Percentiles rank a stretch among this genome's conserved stretches.
Evolutionary conservation across 2,329 filamentous ascomycete species (phyloP).

Genomic region (Colletotrichum sp.): DNA sequence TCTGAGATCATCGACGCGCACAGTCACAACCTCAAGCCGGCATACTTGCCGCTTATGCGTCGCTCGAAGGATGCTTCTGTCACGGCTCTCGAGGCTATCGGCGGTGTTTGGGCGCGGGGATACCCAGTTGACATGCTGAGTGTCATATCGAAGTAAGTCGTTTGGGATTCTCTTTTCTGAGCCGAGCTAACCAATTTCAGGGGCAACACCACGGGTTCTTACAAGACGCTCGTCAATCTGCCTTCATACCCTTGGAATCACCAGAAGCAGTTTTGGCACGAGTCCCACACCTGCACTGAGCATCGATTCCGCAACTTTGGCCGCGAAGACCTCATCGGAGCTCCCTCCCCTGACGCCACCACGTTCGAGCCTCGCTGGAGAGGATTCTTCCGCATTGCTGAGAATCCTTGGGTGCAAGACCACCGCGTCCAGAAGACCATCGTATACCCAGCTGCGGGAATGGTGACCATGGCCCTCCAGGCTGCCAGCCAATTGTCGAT

Average conservation of each 20-base stretch:
- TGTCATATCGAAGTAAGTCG: conserved; percentile 27
- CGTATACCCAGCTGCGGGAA: conserved; percentile 56
- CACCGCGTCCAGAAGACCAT: conserved; percentile 56
- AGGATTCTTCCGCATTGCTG: conserved; percentile 51
- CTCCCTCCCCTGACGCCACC: conserved; percentile 47
- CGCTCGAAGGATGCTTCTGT: conserved; percentile 25
- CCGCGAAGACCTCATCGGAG: conserved; percentile 57
- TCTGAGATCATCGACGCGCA: conserved; percentile 35
- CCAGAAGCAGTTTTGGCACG: conserved; percentile 56
- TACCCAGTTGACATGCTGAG: conserved; percentile 34
- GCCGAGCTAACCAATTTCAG: conserved; percentile 1
- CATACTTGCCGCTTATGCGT: conserved; percentile 33
- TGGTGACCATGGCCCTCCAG: conserved; percentile 55
- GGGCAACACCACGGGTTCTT: background rate
- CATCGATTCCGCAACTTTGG: conserved; percentile 49
- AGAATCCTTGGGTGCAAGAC: conserved; percentile 58
- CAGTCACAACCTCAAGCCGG: background rate
- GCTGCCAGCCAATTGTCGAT: conserved; percentile 45
- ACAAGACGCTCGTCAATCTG: conserved; percentile 43
- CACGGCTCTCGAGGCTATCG: conserved; percentile 35
- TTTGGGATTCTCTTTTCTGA: background rate
- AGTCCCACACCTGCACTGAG: conserved; percentile 50
- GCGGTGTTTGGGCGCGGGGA: conserved; percentile 43
- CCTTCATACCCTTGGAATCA: conserved; percentile 63
- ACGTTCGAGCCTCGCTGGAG: conserved; percentile 53